Evolutionary conservation across 768 basidiomycete genomes (phyloP).

Genomic region (Xerocomellus dryophilus): DNA sequence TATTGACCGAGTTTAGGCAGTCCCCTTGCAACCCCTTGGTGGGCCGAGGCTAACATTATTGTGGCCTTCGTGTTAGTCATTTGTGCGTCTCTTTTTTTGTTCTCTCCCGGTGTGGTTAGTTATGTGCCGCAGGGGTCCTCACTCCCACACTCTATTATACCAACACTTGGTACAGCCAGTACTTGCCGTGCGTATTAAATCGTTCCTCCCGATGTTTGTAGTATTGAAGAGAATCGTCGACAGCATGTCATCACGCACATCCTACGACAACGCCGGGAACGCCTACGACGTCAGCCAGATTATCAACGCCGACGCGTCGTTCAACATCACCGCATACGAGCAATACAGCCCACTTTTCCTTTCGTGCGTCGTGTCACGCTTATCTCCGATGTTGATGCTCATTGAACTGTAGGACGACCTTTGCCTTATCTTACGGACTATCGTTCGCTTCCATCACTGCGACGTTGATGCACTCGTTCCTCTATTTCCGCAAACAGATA

Average conservation of each 20-base stretch:
- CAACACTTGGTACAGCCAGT: conserved; percentile 58
- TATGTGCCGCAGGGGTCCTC: conserved; percentile 49
- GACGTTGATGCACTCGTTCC: conserved; percentile 65
- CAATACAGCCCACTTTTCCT: conserved; percentile 62
- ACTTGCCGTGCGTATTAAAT: conserved; percentile 46
- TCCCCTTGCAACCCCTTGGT: conserved; percentile 79
- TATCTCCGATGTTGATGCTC: background rate
- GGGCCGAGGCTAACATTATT: conserved; percentile 72
- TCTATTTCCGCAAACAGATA: conserved; percentile 80
- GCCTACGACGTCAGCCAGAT: conserved; percentile 59
- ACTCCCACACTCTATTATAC: conserved; percentile 66
- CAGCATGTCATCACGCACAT: conserved; percentile 59
- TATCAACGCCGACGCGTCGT: conserved; percentile 48
- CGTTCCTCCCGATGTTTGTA: background rate
- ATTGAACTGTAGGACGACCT: conserved; percentile 43
- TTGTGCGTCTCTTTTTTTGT: conserved; percentile 39
- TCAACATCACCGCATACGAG: conserved; percentile 55
- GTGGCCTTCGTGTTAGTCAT: conserved; percentile 65
- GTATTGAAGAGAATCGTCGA: background rate
- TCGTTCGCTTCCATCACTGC: conserved; percentile 83
- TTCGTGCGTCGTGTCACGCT: conserved; percentile 30
- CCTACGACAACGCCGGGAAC: conserved; percentile 61
- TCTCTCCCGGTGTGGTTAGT: conserved; percentile 52
- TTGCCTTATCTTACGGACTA: conserved; percentile 75
- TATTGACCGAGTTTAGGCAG: conserved; percentile 15